A percentile compares a stretch with the other conserved stretches of the same genome.
Conservation (phyloP, 306 rosid species). For the Lagenaria siceraria region DNA sequence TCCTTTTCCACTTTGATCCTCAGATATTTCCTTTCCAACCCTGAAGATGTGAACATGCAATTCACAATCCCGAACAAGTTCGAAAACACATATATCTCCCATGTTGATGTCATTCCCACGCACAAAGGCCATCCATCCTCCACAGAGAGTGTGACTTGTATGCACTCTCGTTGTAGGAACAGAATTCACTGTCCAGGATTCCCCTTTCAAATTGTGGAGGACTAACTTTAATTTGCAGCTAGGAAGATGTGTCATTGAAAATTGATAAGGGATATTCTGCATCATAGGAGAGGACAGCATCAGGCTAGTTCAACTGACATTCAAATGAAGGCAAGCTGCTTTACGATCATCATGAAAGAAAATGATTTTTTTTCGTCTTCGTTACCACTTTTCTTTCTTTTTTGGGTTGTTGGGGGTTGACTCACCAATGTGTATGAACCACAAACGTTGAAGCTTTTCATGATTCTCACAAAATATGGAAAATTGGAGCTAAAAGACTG, state of each 20-base stretch:
- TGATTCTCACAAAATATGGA: constrained; percentile 73
- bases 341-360: not conserved
- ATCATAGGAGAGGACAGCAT: constrained; percentile 3
- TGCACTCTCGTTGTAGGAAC: constrained; percentile 83
- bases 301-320: not conserved
- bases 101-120: constrained; percentile 62
- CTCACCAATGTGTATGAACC: constrained; percentile 91
- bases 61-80: constrained; percentile 70
- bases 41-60: constrained; percentile 52
- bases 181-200: constrained; percentile 84
- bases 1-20: constrained; percentile 42
- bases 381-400: not conserved
- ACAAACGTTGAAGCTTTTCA: constrained; percentile 81
- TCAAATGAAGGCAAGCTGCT: not conserved
- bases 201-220: constrained; percentile 80
- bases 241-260: constrained; percentile 84
- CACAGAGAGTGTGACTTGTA: constrained; percentile 89
- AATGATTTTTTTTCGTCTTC: not conserved
- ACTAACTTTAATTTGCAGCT: constrained; percentile 65
- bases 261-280: constrained; percentile 83
- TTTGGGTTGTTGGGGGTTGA: not conserved
- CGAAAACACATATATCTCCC: constrained; percentile 85
- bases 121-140: constrained; percentile 96
- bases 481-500: constrained; percentile 56
- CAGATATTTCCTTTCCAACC: constrained; percentile 39